Evolutionary conservation across 208 protist genomes (phyloP).

Genomic region (Wallacemonas collosoma): DNA sequence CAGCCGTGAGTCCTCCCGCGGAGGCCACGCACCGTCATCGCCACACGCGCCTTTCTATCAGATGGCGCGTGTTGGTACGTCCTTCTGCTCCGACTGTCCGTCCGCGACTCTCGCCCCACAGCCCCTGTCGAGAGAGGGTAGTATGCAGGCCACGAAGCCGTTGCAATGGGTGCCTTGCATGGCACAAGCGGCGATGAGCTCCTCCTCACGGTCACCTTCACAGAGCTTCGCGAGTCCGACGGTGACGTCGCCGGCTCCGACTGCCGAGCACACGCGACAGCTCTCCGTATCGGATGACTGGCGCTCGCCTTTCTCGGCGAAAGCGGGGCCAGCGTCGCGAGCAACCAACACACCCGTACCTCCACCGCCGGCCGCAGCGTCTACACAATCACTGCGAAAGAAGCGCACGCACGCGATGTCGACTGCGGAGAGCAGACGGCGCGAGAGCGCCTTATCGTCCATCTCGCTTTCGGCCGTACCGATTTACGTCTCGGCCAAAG

Average conservation of each 20-base stretch:
- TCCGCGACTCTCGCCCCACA: neutral
- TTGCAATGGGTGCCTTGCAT: neutral
- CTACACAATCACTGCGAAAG: no score
- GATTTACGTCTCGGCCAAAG: neutral
- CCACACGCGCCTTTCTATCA: neutral
- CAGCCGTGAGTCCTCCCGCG: no score
- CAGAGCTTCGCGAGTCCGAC: neutral
- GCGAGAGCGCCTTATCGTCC: neutral
- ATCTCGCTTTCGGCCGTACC: neutral
- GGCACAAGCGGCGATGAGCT: no score
- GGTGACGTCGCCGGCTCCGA: neutral
- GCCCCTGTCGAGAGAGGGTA: neutral
- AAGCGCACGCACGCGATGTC: no score
- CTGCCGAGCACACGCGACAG: neutral
- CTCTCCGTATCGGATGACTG: neutral
- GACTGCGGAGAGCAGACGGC: neutral
- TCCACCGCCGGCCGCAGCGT: no score
- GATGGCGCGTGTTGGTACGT: neutral
- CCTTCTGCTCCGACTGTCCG: neutral
- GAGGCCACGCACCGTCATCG: no score
- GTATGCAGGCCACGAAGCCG: neutral
- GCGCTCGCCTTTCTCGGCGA: slow-evolving; percentile 4
- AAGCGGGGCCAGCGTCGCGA: neutral
- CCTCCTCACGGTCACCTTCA: neutral
- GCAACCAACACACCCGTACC: neutral